Evolutionary conservation across 1,139 yeast species (phyloP).

Genomic region (Pichia sp.): DNA sequence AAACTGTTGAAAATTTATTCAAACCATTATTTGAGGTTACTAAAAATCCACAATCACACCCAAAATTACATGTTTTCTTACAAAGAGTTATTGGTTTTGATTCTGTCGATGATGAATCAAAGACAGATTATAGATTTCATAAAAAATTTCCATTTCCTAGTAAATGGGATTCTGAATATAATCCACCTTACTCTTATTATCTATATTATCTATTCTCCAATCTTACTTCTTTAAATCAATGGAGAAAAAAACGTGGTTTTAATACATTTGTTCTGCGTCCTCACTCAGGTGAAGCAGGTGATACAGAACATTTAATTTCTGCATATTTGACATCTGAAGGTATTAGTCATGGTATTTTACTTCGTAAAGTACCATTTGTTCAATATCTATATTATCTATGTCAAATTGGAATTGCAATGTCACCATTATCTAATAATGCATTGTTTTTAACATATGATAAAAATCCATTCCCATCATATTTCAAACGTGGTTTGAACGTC

Average conservation of each 20-base stretch:
- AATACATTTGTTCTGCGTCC: constrained; percentile 92
- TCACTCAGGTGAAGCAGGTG: constrained; percentile 99
- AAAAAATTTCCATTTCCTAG: constrained; percentile 78
- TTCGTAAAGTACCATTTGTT: constrained; percentile 88
- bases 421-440: constrained; percentile 94
- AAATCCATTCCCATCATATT: constrained; percentile 83
- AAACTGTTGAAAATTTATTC: constrained; percentile 71
- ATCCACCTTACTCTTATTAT: constrained; percentile 98
- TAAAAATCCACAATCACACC: constrained; percentile 74
- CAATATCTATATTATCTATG: constrained; percentile 90
- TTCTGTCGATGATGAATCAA: constrained; percentile 97
- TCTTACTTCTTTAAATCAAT: constrained; percentile 74
- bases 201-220: constrained; percentile 84
- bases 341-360: constrained; percentile 88
- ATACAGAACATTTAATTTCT: constrained; percentile 90
- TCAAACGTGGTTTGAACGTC: constrained; percentile 88
- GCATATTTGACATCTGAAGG: constrained; percentile 88
- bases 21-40: constrained; percentile 91
- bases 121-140: constrained; percentile 73
- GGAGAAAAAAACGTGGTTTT: constrained; percentile 67
- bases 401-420: constrained; percentile 98
- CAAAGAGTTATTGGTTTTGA: constrained; percentile 97
- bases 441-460: constrained; percentile 91
- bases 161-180: constrained; percentile 67
- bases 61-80: constrained; percentile 78